A percentile compares a stretch with the other conserved stretches of the same genome.
Conservation (phyloP, 805 yeast species). For the Zygosaccharomyces pseudorouxii region DNA sequence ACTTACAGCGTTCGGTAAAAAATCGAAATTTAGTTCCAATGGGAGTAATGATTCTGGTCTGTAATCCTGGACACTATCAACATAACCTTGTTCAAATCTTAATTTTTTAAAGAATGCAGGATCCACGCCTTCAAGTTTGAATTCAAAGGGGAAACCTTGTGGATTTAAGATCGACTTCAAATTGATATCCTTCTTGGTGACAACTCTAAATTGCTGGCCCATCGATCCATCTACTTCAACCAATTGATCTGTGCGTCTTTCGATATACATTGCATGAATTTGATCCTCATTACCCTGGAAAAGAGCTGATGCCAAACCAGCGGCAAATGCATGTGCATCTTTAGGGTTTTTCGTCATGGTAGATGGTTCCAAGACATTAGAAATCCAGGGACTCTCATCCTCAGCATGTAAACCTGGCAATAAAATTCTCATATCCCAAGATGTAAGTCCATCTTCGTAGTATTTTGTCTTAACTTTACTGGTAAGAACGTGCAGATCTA, state of each 20-base stretch:
- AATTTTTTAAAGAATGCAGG: conserved; percentile 39
- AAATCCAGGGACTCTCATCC: conserved; percentile 30
- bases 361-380: conserved; percentile 26
- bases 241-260: conserved; percentile 37
- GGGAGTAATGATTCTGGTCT: conserved; percentile 59
- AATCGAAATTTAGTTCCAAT: conserved; percentile 76
- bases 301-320: conserved; percentile 20
- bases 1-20: conserved; percentile 66
- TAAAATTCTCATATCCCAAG: conserved; percentile 28
- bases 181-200: conserved; percentile 33
- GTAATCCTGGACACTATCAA: conserved; percentile 51
- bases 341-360: conserved; percentile 21
- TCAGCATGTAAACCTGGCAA: conserved; percentile 21
- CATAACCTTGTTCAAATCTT: conserved; percentile 44
- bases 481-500: conserved; percentile 25
- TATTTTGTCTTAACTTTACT: conserved; percentile 29
- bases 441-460: conserved; percentile 12
- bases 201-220: conserved; percentile 57
- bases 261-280: conserved; percentile 21
- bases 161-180: conserved; percentile 28
- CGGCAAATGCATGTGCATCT: conserved; percentile 21
- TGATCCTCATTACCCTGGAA: conserved; percentile 21
- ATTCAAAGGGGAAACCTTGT: conserved; percentile 26
- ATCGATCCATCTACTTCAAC: conserved; percentile 63
- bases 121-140: conserved; percentile 13